phyloP scores from a whole-genome alignment of 169 alveolate species.

The Plasmodium ovale region DNA sequence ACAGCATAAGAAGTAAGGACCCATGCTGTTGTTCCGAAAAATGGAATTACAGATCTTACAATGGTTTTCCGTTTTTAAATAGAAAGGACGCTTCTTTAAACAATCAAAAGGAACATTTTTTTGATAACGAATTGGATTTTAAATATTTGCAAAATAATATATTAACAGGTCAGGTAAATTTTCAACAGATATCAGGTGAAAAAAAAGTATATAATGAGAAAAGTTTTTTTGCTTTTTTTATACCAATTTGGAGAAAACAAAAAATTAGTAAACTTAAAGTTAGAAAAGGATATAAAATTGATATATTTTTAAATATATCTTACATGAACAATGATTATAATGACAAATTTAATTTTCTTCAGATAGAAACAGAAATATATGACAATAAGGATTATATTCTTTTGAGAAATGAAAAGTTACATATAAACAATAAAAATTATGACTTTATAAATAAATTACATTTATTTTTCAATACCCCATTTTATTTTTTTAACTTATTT shows the following conservation, averaged over 20 bases:
- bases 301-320: conserved; percentile 38
- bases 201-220: neutral
- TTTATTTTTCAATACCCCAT: conserved; percentile 62
- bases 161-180: conserved; percentile 55
- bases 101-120: conserved; percentile 12
- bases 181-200: conserved; percentile 16
- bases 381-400: conserved; percentile 1
- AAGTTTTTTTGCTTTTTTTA: conserved; percentile 9
- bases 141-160: conserved; percentile 38
- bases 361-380: conserved; percentile 38
- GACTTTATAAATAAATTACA: conserved; percentile 53
- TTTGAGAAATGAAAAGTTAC: conserved; percentile 50
- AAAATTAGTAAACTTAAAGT: conserved; percentile 23
- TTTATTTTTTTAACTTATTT: conserved; percentile 47
- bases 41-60: neutral
- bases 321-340: conserved; percentile 55
- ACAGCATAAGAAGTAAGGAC: conserved; percentile 13
- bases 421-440: conserved; percentile 50
- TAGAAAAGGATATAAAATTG: conserved; percentile 61
- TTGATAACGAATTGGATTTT: conserved; percentile 19
- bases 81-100: conserved; percentile 2
- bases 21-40: conserved; percentile 27
- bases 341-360: conserved; percentile 48
- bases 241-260: conserved; percentile 20
- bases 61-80: neutral